phyloP scores from a whole-genome alignment of 371 early-diverging fungal genomes.

The Haplosporangium sp. region DNA sequence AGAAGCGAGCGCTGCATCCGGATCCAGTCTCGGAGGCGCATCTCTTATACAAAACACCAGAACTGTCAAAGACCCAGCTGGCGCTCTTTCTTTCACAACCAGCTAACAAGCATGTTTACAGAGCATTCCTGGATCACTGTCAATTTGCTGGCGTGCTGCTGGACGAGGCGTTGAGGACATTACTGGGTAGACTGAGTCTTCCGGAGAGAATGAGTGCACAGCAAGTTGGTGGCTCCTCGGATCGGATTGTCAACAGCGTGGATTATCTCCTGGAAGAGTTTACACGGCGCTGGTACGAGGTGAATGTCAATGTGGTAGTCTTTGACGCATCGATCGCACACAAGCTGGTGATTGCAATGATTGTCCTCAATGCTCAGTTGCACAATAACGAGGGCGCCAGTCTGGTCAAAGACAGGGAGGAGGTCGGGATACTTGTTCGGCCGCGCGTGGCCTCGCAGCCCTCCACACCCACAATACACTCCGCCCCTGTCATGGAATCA shows the following conservation, averaged over 20 bases:
- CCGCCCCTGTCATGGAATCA: conserved; percentile 41
- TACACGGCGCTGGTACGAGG: conserved; percentile 81
- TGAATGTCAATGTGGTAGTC: conserved; percentile 66
- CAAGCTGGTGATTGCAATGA: conserved; percentile 85
- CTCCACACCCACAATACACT: conserved; percentile 47
- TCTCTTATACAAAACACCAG: conserved; percentile 85
- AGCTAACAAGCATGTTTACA: conserved; percentile 72
- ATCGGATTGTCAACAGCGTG: conserved; percentile 61
- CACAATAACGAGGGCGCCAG: conserved; percentile 76
- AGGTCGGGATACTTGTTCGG: conserved; percentile 44
- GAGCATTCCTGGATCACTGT: conserved; percentile 82
- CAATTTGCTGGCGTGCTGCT: conserved; percentile 74
- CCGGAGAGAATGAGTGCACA: conserved; percentile 58
- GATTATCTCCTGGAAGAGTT: conserved; percentile 84
- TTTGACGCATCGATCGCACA: conserved; percentile 73
- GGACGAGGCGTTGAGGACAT: conserved; percentile 85
- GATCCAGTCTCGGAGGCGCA: conserved; percentile 82
- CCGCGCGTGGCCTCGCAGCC: conserved; percentile 45
- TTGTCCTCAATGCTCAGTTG: conserved; percentile 88
- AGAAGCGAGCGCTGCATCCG: conserved; percentile 74
- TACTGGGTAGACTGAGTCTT: conserved; percentile 79
- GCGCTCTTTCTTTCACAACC: conserved; percentile 67
- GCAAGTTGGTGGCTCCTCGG: conserved; percentile 14
- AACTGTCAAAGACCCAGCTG: conserved; percentile 79
- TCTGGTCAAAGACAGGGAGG: conserved; percentile 45